These are phyloP conservation scores for Myrica gale DNA, from an alignment of 306 rosid genomes.

Conservation along the genomic window DNA sequence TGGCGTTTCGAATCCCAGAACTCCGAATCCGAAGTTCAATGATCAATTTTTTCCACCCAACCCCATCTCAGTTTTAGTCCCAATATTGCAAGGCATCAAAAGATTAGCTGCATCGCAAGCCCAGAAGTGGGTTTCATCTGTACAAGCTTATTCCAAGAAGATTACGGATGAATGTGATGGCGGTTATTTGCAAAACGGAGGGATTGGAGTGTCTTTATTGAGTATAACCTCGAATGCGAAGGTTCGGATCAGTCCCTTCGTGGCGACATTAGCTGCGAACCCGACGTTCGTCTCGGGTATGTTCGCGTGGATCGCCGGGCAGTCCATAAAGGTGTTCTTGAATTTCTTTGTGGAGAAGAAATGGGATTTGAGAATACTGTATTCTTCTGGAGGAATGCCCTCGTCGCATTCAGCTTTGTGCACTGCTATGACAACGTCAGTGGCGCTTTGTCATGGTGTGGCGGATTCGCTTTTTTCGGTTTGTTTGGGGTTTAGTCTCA, in stretches of 20 bases:
- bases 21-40: slow-evolving; percentile 17
- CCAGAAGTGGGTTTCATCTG: slow-evolving; percentile 28
- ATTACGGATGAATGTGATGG: slow-evolving; percentile 10
- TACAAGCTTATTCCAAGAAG: slow-evolving; percentile 17
- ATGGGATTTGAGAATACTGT: slow-evolving; percentile 58
- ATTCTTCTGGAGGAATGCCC: slow-evolving; percentile 88
- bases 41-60: slow-evolving; percentile 7
- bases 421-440: slow-evolving; percentile 78
- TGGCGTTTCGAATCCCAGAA: slow-evolving; percentile 14
- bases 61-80: slow-evolving; percentile 34
- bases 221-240: slow-evolving; percentile 63
- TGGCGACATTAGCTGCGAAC: slow-evolving; percentile 68
- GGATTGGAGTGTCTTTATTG: slow-evolving; percentile 61
- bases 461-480: slow-evolving; percentile 79
- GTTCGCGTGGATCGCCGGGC: slow-evolving; percentile 60
- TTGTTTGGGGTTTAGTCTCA: slow-evolving; percentile 73
- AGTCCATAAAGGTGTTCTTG: slow-evolving; percentile 59
- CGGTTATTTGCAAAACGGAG: slow-evolving; percentile 52
- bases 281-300: slow-evolving; percentile 82
- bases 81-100: slow-evolving; percentile 34
- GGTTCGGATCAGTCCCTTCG: slow-evolving; percentile 68
- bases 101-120: slow-evolving; percentile 28
- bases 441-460: slow-evolving; percentile 59
- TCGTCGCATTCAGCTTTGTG: slow-evolving; percentile 88
- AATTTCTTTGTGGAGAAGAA: slow-evolving; percentile 68